A percentile compares a stretch with the other conserved stretches of the same genome.
These are phyloP conservation scores for Macrolepiota fuliginosa DNA, from an alignment of 768 basidiomycete species.

Conservation along the genomic window DNA sequence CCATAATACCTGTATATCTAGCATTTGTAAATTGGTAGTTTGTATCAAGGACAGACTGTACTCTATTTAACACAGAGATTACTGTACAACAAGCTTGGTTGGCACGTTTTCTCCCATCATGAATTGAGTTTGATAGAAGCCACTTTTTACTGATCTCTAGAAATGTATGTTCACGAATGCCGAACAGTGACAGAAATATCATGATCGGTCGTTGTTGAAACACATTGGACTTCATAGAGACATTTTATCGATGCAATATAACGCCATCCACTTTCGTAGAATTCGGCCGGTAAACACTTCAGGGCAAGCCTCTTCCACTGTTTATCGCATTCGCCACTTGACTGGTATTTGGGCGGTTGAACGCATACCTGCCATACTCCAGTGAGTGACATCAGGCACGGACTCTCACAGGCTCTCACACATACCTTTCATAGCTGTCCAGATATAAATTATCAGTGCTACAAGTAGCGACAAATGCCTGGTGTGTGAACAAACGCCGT, in stretches of 20 bases:
- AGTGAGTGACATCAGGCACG: not conserved
- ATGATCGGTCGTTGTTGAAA: not conserved
- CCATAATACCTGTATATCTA: not conserved
- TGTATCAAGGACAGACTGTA: constrained; percentile 5
- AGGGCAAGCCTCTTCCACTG: constrained; percentile 59
- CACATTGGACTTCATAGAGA: not conserved
- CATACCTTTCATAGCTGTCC: constrained; percentile 69
- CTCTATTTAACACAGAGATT: constrained; percentile 1
- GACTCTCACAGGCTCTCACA: not conserved
- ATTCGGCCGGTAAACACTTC: constrained; percentile 19
- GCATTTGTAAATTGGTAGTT: not conserved
- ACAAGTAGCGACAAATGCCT: constrained; percentile 64
- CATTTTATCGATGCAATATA: too few relatives aligned
- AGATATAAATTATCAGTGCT: constrained; percentile 66
- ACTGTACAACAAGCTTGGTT: not conserved
- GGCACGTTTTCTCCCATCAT: not conserved
- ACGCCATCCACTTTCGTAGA: not conserved
- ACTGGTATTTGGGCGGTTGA: constrained; percentile 75
- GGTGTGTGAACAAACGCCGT: constrained; percentile 52
- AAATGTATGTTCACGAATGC: not conserved
- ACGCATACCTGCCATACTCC: constrained; percentile 55
- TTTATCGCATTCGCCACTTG: constrained; percentile 78
- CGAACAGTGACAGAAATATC: not conserved
- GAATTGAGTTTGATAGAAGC: not conserved
- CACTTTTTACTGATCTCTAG: not conserved